A percentile compares a stretch with the other conserved stretches of the same genome.
These are phyloP conservation scores for Verbascum thapsus DNA, from an alignment of 257 asterid genomes.

Conservation along the genomic window DNA sequence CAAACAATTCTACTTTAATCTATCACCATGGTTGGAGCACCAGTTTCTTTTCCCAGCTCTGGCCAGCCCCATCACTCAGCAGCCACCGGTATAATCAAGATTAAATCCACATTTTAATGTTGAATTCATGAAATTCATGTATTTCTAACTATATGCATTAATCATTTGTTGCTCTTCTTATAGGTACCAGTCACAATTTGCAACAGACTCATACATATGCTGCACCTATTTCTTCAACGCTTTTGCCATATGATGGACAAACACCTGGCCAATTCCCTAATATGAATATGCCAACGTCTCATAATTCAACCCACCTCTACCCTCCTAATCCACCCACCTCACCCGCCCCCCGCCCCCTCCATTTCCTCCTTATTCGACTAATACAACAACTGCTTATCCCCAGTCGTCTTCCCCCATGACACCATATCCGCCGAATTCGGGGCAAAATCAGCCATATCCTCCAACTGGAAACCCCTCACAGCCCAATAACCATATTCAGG, in stretches of 20 bases:
- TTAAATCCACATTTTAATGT: background rate
- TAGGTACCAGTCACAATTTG: constrained; percentile 28
- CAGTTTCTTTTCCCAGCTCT: constrained; percentile 44
- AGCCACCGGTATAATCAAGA: background rate
- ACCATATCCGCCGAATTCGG: constrained; percentile 35
- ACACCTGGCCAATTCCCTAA: constrained; percentile 6
- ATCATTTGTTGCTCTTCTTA: background rate
- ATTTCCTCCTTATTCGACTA: background rate
- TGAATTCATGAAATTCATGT: background rate
- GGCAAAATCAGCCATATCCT: constrained; percentile 34
- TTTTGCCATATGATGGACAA: constrained; percentile 43
- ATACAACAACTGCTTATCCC: constrained; percentile 27
- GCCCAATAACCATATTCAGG: constrained; percentile 29
- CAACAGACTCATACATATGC: constrained; percentile 39
- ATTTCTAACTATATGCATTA: background rate
- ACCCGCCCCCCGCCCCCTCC: constrained; percentile 26
- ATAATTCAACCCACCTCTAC: constrained; percentile 28
- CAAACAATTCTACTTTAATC: background rate
- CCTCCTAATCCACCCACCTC: constrained; percentile 28
- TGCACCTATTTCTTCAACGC: constrained; percentile 44
- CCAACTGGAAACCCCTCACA: constrained; percentile 39
- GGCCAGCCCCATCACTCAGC: constrained; percentile 43
- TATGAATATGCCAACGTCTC: constrained; percentile 22
- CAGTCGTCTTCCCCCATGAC: constrained; percentile 22
- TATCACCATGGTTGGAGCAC: constrained; percentile 59